These are phyloP conservation scores for Fraxinus angustifolia DNA, from an alignment of 305 asterid genomes.

Conservation along the genomic window DNA sequence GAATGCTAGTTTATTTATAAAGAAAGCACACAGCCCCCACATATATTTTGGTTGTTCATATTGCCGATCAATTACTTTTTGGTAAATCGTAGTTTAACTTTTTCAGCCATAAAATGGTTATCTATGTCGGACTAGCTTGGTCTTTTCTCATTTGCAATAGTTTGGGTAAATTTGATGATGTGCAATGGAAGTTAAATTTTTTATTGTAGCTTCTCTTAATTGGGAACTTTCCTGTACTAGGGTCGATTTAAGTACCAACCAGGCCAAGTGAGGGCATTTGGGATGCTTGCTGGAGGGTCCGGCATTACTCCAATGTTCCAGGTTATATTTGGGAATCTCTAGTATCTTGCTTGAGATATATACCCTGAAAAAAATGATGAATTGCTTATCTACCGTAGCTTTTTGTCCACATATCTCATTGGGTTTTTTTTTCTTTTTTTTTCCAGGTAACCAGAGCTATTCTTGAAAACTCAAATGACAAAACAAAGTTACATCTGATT, in stretches of 20 bases:
- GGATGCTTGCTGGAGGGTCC: slow-evolving; percentile 98
- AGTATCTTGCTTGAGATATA: background rate
- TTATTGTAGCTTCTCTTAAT: slow-evolving; percentile 8
- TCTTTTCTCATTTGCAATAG: background rate
- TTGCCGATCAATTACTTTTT: background rate
- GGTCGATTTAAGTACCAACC: slow-evolving; percentile 88
- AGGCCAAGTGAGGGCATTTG: slow-evolving; percentile 83
- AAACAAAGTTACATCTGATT: slow-evolving; percentile 70
- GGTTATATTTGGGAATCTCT: slow-evolving; percentile 39
- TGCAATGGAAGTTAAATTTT: background rate
- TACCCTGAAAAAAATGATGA: background rate
- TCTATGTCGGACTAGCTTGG: background rate
- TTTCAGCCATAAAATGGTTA: background rate
- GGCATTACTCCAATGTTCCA: slow-evolving; percentile 99
- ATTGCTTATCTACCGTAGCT: background rate
- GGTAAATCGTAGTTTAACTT: background rate
- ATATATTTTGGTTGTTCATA: background rate
- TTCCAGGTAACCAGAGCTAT: slow-evolving; percentile 84
- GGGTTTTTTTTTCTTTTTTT: slow-evolving; percentile 14
- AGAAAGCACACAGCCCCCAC: background rate
- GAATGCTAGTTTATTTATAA: background rate
- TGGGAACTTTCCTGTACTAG: slow-evolving; percentile 27
- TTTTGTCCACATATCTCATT: background rate
- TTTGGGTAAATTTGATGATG: background rate
- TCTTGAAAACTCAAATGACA: slow-evolving; percentile 76